These are phyloP conservation scores for Psilocybe sp. DNA, from an alignment of 768 basidiomycete species.

Conservation along the genomic window DNA sequence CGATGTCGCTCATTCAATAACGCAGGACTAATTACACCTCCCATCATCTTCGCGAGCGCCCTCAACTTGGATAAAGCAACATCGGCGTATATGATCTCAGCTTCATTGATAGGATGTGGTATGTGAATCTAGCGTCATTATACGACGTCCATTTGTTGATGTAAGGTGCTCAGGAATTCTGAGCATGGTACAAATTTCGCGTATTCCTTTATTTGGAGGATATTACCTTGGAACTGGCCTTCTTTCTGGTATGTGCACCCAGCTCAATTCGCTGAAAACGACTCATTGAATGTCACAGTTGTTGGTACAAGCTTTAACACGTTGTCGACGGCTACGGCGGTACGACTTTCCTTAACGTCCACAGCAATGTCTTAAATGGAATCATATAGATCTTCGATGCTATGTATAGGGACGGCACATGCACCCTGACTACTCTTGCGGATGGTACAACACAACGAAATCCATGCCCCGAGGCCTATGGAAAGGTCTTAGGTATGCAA, in stretches of 20 bases:
- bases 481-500: slow-evolving; percentile 60
- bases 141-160: background rate
- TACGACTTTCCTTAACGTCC: slow-evolving; percentile 22
- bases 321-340: slow-evolving; percentile 65
- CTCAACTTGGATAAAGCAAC: slow-evolving; percentile 53
- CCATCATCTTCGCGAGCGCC: slow-evolving; percentile 70
- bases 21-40: slow-evolving; percentile 61
- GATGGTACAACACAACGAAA: slow-evolving; percentile 58
- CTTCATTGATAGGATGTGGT: slow-evolving; percentile 75
- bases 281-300: slow-evolving; percentile 34
- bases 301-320: slow-evolving; percentile 81
- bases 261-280: background rate
- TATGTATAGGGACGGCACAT: slow-evolving; percentile 77
- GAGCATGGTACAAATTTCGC: slow-evolving; percentile 77
- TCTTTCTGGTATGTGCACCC: slow-evolving; percentile 25
- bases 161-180: slow-evolving; percentile 50
- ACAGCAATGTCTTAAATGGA: background rate
- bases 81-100: slow-evolving; percentile 76
- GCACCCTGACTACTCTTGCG: slow-evolving; percentile 49
- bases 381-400: slow-evolving; percentile 57
- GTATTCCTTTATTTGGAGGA: slow-evolving; percentile 51
- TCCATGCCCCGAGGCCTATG: slow-evolving; percentile 76
- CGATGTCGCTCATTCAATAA: background rate
- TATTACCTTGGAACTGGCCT: slow-evolving; percentile 77
- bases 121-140: slow-evolving; percentile 17